Conservation (phyloP, 106 monocot genomes). For the Dioscorea zingiberensis region DNA sequence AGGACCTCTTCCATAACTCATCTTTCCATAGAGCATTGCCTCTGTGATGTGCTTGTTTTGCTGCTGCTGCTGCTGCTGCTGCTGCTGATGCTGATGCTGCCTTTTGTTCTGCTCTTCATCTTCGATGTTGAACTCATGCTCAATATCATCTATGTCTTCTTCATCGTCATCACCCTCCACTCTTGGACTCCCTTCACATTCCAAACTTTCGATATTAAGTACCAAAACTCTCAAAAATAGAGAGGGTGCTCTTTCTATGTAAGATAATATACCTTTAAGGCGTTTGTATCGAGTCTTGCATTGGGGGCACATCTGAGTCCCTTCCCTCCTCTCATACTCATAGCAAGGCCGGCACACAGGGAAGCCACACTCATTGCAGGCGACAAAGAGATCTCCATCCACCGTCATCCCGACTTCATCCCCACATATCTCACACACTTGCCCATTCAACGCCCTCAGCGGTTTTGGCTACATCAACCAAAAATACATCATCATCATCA, state of each 20-base stretch:
- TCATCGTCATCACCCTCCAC: conserved; percentile 95
- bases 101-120: conserved; percentile 39
- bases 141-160: conserved; percentile 88
- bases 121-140: conserved; percentile 85
- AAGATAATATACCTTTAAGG: conserved; percentile 48
- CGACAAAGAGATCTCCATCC: conserved; percentile 86
- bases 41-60: conserved; percentile 56
- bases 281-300: conserved; percentile 94
- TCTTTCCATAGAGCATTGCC: conserved; percentile 88
- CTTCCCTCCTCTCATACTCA: conserved; percentile 90
- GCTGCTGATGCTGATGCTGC: conserved; percentile 25
- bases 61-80: conserved; percentile 16
- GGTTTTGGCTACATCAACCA: conserved; percentile 46
- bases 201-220: background rate
- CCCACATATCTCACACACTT: conserved; percentile 90
- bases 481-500: background rate
- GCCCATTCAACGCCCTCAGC: conserved; percentile 52
- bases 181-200: conserved; percentile 72
- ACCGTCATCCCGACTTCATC: conserved; percentile 70
- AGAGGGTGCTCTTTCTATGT: background rate
- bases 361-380: conserved; percentile 90
- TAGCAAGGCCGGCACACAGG: conserved; percentile 89
- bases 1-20: conserved; percentile 75
- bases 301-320: conserved; percentile 75
- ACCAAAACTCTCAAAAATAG: background rate